phyloP scores from a whole-genome alignment of 768 basidiomycete genomes.

The Tylopilus sp. region DNA sequence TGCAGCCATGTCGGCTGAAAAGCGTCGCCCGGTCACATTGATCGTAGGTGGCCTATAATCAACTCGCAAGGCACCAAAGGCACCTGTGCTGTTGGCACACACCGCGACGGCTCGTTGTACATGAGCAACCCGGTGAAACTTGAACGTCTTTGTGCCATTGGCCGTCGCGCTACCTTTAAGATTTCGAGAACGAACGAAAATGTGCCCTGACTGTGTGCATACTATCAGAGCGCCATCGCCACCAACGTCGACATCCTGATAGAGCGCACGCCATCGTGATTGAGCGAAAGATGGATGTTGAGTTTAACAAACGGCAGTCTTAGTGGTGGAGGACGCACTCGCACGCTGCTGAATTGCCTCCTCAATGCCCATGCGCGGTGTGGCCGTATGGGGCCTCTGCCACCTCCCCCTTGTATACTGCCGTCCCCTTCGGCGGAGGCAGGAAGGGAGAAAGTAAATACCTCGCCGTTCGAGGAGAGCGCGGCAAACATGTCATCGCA shows the following conservation, averaged over 20 bases:
- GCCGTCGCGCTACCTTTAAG: constrained; percentile 23
- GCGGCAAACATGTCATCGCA: constrained; percentile 83
- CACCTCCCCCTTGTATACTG: constrained; percentile 11
- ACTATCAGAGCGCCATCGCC: constrained; percentile 85
- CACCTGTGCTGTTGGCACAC: constrained; percentile 81
- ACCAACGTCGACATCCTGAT: constrained; percentile 83
- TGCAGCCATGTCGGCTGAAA: constrained; percentile 62
- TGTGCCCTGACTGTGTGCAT: constrained; percentile 93
- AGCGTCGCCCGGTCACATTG: constrained; percentile 46
- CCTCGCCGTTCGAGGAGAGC: constrained; percentile 82
- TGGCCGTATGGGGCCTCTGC: constrained; percentile 52
- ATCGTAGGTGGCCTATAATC: constrained; percentile 65
- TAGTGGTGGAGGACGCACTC: constrained; percentile 38
- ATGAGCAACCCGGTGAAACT: constrained; percentile 76
- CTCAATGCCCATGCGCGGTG: constrained; percentile 89
- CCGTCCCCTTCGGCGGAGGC: constrained; percentile 31
- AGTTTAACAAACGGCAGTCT: background rate
- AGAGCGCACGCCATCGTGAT: background rate
- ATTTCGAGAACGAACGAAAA: constrained; percentile 76
- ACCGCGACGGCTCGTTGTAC: constrained; percentile 86
- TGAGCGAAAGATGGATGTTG: background rate
- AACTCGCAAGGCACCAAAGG: constrained; percentile 79
- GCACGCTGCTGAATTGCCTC: constrained; percentile 82
- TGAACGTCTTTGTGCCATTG: constrained; percentile 49
- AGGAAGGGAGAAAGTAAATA: constrained; percentile 72